These are phyloP conservation scores for Trametes coccinea DNA, from an alignment of 768 basidiomycete genomes.

Conservation along the genomic window DNA sequence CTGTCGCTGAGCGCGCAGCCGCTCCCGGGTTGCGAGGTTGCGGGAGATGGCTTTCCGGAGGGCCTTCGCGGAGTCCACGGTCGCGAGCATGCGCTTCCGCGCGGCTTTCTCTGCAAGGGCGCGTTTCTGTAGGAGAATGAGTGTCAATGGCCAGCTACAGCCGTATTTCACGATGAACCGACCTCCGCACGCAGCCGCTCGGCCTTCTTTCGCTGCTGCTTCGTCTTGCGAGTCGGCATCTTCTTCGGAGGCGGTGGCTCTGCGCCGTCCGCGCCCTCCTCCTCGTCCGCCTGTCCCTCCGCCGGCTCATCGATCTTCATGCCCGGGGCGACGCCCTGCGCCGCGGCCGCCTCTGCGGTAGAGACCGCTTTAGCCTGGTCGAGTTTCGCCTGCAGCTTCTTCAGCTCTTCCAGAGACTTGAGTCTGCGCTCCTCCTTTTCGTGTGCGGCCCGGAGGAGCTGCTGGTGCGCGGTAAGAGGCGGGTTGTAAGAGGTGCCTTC, in stretches of 20 bases:
- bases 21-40: slow-evolving; percentile 40
- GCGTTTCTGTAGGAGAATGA: slow-evolving; percentile 50
- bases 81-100: slow-evolving; percentile 59
- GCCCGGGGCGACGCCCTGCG: slow-evolving; percentile 49
- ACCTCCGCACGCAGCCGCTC: slow-evolving; percentile 67
- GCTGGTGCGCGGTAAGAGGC: slow-evolving; percentile 66
- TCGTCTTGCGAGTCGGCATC: slow-evolving; percentile 53
- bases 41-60: slow-evolving; percentile 48
- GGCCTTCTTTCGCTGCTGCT: slow-evolving; percentile 69
- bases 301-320: slow-evolving; percentile 62
- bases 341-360: slow-evolving; percentile 33
- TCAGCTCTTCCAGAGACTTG: slow-evolving; percentile 52
- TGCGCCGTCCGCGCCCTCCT: slow-evolving; percentile 28
- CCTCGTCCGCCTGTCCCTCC: slow-evolving; percentile 35
- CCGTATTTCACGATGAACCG: slow-evolving; percentile 17
- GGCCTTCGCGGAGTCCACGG: slow-evolving; percentile 55
- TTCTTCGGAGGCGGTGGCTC: slow-evolving; percentile 40
- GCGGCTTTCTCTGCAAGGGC: slow-evolving; percentile 58
- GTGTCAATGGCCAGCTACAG: background rate
- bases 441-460: slow-evolving; percentile 67
- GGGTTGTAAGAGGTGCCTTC: slow-evolving; percentile 92
- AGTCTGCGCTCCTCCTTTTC: slow-evolving; percentile 62
- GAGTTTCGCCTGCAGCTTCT: slow-evolving; percentile 56
- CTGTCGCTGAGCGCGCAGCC: slow-evolving; percentile 41
- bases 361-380: slow-evolving; percentile 46